Evolutionary conservation across 345 rosid species (phyloP).

Genomic region (Acer saccharum): DNA sequence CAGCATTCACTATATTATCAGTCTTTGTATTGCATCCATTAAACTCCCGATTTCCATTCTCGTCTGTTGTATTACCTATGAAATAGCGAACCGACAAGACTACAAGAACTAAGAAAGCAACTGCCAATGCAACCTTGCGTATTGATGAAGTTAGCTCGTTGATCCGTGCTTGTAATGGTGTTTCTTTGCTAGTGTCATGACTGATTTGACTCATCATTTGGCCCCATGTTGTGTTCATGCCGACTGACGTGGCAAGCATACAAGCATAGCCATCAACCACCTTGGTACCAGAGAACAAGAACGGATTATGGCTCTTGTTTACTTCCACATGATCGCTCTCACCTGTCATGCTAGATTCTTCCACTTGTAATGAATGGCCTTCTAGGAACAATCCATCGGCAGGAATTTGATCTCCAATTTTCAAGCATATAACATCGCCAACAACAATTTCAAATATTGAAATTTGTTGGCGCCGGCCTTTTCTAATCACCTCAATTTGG

Average conservation of each 20-base stretch:
- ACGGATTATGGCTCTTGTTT: constrained; percentile 15
- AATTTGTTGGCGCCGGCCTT: constrained; percentile 7
- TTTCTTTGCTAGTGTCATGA: constrained; percentile 23
- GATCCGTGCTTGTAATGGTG: constrained; percentile 44
- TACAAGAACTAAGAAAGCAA: constrained; percentile 36
- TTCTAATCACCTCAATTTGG: constrained; percentile 22
- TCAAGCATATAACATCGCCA: constrained; percentile 32
- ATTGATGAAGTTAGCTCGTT: constrained; percentile 40
- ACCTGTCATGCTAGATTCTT: constrained; percentile 36
- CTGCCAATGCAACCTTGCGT: constrained; percentile 37
- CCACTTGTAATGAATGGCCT: constrained; percentile 24
- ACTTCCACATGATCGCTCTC: constrained; percentile 23
- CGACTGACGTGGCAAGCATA: constrained; percentile 47
- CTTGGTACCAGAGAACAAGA: constrained; percentile 35
- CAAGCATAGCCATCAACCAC: constrained; percentile 29
- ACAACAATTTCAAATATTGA: constrained; percentile 36
- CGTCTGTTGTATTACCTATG: constrained; percentile 35
- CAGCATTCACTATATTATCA: constrained; percentile 23
- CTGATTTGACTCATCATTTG: constrained; percentile 41
- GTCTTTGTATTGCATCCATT: constrained; percentile 24
- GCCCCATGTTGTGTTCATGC: constrained; percentile 46
- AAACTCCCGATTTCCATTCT: constrained; percentile 29
- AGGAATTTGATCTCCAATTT: constrained; percentile 38
- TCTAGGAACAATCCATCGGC: constrained; percentile 37
- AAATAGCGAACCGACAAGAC: constrained; percentile 44